Base-by-base conservation (phyloP, 805 yeast genomes). In the Pichia pseudocactophila region DNA sequence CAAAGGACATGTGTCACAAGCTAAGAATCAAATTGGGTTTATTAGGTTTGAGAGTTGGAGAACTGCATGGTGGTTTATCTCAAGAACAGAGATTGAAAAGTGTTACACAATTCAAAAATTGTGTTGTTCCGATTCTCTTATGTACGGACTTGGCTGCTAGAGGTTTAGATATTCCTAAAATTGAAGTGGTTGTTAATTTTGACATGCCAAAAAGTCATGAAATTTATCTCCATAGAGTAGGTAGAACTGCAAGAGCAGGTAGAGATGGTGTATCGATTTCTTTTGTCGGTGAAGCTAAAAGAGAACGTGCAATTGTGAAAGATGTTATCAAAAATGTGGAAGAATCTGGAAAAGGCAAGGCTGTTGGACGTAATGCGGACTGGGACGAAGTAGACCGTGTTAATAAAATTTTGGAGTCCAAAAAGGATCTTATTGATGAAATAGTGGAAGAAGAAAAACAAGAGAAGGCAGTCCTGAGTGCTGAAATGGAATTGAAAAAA, bases 231-330 rank as follows among this genome's bases (percentile, higher is more conserved):
- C 98, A 92, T 66, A 83, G 98, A 71, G 96, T 92, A 46, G 98
- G 98, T 65, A 85, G 98, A 74, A 92, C 97, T 42, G 99, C 99
- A 9, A 86, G 99, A 76, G 99, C 97, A 40, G 97, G 97, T 17
- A 78, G 97, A 65, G 86, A 84, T 41, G 99, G 99, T 73, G 76
- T 76, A 43, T 84, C 97, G 36, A 82, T 92, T 33, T 81, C 97
- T 2, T 79, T 92, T 63, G 98, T 92, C 12, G 97, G 97, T 15
- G 98, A 92, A 59, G 69, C 84, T 0, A 69, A 86, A n/a, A 75
- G 72, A 45, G 98, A 92, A 50, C 78, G 98, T 64, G 67, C 73
- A 37, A 86, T 92, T 52, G 97, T 92, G n/a, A 88, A 85, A 59
- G 86, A 79, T 15, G 95, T 95, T 3, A 78, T 92, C 52, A 83